Evolutionary conservation across 345 rosid species (phyloP).

Genomic region (Ricinus communis): DNA sequence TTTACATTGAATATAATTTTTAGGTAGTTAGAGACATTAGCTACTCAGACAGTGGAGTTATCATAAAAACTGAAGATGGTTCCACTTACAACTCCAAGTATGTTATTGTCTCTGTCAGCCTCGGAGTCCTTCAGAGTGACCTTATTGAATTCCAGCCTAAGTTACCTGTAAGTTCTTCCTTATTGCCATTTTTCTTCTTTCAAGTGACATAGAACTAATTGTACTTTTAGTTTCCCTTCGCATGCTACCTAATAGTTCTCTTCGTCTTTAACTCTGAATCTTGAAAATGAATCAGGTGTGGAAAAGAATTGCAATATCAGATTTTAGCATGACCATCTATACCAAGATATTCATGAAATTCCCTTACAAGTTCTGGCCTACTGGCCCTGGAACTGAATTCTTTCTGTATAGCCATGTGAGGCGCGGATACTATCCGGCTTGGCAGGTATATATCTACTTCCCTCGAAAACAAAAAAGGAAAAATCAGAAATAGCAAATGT

Average conservation of each 20-base stretch:
- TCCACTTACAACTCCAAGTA: slow-evolving; percentile 22
- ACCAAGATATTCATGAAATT: slow-evolving; percentile 39
- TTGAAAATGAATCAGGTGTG: slow-evolving; percentile 26
- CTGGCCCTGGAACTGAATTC: slow-evolving; percentile 36
- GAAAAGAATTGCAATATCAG: slow-evolving; percentile 31
- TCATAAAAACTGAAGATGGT: slow-evolving; percentile 33
- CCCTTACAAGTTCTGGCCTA: slow-evolving; percentile 35
- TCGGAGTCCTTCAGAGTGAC: slow-evolving; percentile 35
- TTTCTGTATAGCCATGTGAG: slow-evolving; percentile 23
- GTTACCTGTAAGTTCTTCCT: slow-evolving; percentile 22
- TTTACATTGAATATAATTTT: not conserved
- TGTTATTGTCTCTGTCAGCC: slow-evolving; percentile 33
- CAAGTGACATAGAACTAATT: too few species aligned
- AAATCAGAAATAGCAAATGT: too few species aligned
- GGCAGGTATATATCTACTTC: slow-evolving; percentile 19
- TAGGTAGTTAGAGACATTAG: slow-evolving; percentile 25
- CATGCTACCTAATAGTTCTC: not conserved
- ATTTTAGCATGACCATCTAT: slow-evolving; percentile 32
- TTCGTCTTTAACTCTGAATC: not conserved
- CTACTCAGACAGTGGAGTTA: slow-evolving; percentile 25
- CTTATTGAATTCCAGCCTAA: slow-evolving; percentile 31
- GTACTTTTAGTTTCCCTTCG: not conserved
- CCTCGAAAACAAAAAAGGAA: too few species aligned
- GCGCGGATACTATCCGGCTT: slow-evolving; percentile 30
- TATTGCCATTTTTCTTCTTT: not conserved